Evolutionary conservation across 2,329 filamentous ascomycete species (phyloP), one percentile per base, ranked within the genome.

Genomic region (Septoria petroselini): DNA sequence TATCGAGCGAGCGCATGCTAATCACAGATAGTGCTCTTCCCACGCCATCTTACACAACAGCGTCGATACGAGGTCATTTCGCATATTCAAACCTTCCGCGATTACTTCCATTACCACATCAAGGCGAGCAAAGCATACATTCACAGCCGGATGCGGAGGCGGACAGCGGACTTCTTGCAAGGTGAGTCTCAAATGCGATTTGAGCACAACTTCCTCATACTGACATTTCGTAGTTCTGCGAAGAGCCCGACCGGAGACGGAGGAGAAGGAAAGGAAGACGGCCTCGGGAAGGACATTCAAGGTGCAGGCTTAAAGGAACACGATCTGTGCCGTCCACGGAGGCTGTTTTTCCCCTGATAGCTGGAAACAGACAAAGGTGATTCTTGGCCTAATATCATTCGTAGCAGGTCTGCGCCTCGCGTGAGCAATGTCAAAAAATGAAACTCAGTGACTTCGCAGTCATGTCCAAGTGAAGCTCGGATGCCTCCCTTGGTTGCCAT

Each of bases 71-170:
- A 96, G 60, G 91, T 94, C 68, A 98, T 99, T 62, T 96, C 91
- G 42, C 94, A 98, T 70, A 97, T 99, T 64, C 94, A 99, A 74
- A 99, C 93, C 11, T 98, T 98, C 87, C 88, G 93, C 60, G 93
- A 98, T 69, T 98, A 98, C 73, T 98, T 99, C 79, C 93, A 99
- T 72, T 99, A 99, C 71, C 93, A 98, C 73, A 98, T 98, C 74
- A 98, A 98, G 75, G 94, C 93, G 23, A 96, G 91, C 56, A 98
- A 98, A 78, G 93, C 94, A 45, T 98, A 96, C 67, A 98, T 98
- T 59, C 93, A 98, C 78, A 94, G 91, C 27, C 83, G 94, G 65
- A 98, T 98, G 93, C 85, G 93, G 68, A 88, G 91, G 76, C 83
- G 93, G 70, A 98, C 94, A 7, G 93, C 93, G 41, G 94, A 98